Evolutionary conservation across 169 alveolate species (phyloP).

Genomic region (Haemoproteus tartakovskyi): DNA sequence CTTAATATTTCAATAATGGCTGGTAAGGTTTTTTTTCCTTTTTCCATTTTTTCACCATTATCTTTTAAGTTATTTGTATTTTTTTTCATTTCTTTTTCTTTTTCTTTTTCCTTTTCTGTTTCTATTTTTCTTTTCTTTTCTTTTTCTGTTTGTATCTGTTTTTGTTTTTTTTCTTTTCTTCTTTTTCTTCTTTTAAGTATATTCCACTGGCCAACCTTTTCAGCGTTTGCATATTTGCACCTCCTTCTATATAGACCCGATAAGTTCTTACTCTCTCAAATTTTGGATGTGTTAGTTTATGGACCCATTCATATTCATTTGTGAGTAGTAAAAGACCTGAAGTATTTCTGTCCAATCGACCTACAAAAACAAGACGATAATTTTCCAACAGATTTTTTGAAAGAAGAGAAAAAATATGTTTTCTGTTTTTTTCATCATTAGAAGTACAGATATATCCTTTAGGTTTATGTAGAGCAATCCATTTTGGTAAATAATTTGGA

Average conservation of each 20-base stretch:
- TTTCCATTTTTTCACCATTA: no score
- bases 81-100: not conserved
- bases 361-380: constrained; percentile 54
- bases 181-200: constrained; percentile 18
- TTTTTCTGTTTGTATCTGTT: not conserved
- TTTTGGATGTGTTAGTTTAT: constrained; percentile 60
- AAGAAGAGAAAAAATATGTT: constrained; percentile 30
- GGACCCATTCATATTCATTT: constrained; percentile 42
- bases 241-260: constrained; percentile 46
- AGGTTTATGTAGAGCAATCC: constrained; percentile 62
- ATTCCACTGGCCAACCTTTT: constrained; percentile 45
- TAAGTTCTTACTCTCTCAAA: constrained; percentile 57
- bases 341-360: constrained; percentile 57
- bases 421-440: constrained; percentile 52
- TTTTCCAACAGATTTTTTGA: constrained; percentile 25
- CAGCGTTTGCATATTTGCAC: constrained; percentile 34
- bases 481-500: constrained; percentile 6
- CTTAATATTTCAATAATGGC: constrained; percentile 63
- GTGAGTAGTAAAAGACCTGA: constrained; percentile 62
- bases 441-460: constrained; percentile 56
- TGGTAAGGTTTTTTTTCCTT: constrained; percentile 56
- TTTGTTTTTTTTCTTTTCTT: not conserved
- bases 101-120: constrained; percentile 3
- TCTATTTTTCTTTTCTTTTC: not conserved
- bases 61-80: not conserved